A percentile compares a stretch with the other conserved stretches of the same genome.
These are phyloP conservation scores for Tolypocladium paradoxum DNA, from an alignment of 2,329 filamentous ascomycete genomes.

Conservation along the genomic window DNA sequence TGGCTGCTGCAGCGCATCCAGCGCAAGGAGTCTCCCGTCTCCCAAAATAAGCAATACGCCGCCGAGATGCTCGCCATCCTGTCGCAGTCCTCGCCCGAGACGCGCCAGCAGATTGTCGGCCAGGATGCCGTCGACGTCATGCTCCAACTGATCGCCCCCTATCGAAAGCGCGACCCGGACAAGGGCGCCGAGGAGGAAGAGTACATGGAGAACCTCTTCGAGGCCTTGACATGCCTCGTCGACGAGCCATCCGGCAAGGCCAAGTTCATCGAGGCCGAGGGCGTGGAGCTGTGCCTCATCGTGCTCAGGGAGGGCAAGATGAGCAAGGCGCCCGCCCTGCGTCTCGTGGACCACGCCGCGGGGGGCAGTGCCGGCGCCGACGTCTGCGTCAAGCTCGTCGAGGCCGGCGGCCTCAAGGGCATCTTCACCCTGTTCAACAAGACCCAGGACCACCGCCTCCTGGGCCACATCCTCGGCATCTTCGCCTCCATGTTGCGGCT, in stretches of 20 bases:
- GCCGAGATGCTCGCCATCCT: constrained; percentile 88
- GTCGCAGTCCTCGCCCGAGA: constrained; percentile 61
- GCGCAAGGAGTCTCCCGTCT: constrained; percentile 53
- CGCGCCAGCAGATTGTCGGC: constrained; percentile 50
- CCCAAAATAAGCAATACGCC: constrained; percentile 91
- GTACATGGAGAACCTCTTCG: constrained; percentile 89
- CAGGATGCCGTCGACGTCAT: constrained; percentile 67
- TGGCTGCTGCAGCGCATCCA: constrained; percentile 74
- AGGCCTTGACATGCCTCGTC: constrained; percentile 68
- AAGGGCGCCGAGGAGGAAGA: constrained; percentile 87
- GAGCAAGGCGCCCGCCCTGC: constrained; percentile 65
- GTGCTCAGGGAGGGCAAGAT: constrained; percentile 86
- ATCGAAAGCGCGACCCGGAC: constrained; percentile 75
- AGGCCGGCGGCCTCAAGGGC: constrained; percentile 74
- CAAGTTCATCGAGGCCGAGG: constrained; percentile 82
- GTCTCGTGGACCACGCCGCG: constrained; percentile 76
- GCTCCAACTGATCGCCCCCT: constrained; percentile 73
- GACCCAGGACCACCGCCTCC: constrained; percentile 55
- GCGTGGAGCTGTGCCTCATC: constrained; percentile 80
- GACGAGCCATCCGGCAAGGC: constrained; percentile 65
- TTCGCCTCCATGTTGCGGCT: constrained; percentile 73
- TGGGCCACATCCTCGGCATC: constrained; percentile 75
- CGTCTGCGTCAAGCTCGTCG: constrained; percentile 68
- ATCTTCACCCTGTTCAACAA: constrained; percentile 85
- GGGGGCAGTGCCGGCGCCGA: constrained; percentile 32